These are phyloP conservation scores for Pseudocercospora pini-densiflorae DNA, from an alignment of 2,329 filamentous ascomycete genomes.

Conservation along the genomic window DNA sequence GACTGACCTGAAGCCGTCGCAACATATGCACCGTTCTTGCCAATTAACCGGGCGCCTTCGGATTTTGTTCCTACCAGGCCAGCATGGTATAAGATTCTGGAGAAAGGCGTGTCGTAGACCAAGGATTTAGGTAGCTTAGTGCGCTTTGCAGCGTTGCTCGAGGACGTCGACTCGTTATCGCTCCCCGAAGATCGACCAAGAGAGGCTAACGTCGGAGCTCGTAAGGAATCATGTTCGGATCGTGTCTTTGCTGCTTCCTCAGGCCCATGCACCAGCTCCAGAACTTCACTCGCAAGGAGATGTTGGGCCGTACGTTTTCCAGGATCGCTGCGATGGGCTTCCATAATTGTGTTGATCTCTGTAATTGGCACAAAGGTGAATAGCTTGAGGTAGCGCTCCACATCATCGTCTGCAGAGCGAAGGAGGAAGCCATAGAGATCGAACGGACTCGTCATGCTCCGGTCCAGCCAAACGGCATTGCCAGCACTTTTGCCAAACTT, in stretches of 20 bases:
- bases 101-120: conserved; percentile 34
- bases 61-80: conserved; percentile 38
- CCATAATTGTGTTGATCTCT: conserved; percentile 71
- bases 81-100: conserved; percentile 39
- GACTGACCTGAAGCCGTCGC: conserved; percentile 33
- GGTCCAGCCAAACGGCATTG: conserved; percentile 92
- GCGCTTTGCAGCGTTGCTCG: conserved; percentile 32
- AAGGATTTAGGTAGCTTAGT: conserved; percentile 34
- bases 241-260: conserved; percentile 67
- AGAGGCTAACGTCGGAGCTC: conserved; percentile 32
- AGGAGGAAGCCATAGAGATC: conserved; percentile 92
- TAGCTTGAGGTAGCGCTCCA: conserved; percentile 81
- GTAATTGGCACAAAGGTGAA: conserved; percentile 84
- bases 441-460: conserved; percentile 76
- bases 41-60: conserved; percentile 37
- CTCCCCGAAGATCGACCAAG: conserved; percentile 11
- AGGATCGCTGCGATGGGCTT: conserved; percentile 68
- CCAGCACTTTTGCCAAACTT: conserved; percentile 97
- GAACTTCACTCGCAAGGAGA: conserved; percentile 77
- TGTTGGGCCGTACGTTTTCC: conserved; percentile 81
- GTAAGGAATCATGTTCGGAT: conserved; percentile 56
- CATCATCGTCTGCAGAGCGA: conserved; percentile 76
- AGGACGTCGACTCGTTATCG: not conserved
- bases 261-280: conserved; percentile 76
- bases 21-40: conserved; percentile 41